Evolutionary conservation across 257 asterid species (phyloP).

Genomic region (Haberlea rhodopensis): DNA sequence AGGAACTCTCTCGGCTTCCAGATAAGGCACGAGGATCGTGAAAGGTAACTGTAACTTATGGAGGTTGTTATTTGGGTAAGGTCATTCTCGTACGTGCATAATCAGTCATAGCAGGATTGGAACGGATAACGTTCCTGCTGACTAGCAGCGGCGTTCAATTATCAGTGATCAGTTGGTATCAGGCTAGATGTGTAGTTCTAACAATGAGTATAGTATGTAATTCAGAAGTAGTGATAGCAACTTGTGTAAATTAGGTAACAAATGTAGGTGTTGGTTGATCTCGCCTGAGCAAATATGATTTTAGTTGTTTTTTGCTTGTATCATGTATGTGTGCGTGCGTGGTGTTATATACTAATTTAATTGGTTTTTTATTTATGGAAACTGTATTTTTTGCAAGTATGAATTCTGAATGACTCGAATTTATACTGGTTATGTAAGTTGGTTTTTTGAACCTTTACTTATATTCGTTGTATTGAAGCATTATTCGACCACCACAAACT

Average conservation of each 20-base stretch:
- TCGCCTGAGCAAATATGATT: neutral
- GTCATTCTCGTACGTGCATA: slow-evolving; percentile 24
- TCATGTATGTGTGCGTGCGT: neutral
- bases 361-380: too few relatives aligned
- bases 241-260: slow-evolving; percentile 29
- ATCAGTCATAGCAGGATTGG: slow-evolving; percentile 17
- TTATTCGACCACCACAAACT: too few relatives aligned
- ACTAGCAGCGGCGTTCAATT: neutral
- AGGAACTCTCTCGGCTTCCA: slow-evolving; percentile 69
- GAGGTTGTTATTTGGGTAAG: neutral
- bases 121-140: slow-evolving; percentile 15
- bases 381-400: neutral
- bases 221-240: slow-evolving; percentile 18
- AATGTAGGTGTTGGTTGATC: slow-evolving; percentile 20
- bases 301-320: too few relatives aligned
- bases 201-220: slow-evolving; percentile 10
- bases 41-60: slow-evolving; percentile 18
- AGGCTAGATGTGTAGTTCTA: slow-evolving; percentile 23
- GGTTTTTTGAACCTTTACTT: too few relatives aligned
- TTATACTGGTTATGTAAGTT: too few relatives aligned
- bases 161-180: neutral
- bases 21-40: slow-evolving; percentile 51
- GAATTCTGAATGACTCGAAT: neutral
- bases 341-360: neutral
- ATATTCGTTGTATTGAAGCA: too few relatives aligned